These are phyloP conservation scores for Aureoboletus auriporus DNA, from an alignment of 768 basidiomycete genomes.

Conservation along the genomic window DNA sequence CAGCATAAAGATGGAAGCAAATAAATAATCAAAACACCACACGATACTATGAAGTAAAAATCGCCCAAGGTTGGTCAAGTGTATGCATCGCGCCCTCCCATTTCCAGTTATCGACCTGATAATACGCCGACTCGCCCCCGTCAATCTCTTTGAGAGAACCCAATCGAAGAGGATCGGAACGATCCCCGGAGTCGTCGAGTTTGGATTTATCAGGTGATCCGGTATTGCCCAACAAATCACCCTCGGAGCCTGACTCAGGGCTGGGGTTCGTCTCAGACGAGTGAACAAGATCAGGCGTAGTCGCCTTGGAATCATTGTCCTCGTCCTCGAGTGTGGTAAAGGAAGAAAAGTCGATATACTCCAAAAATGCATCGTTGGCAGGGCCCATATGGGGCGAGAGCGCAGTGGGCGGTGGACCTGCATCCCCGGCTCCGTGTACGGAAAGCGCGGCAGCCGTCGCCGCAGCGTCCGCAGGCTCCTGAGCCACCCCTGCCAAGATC, in stretches of 20 bases:
- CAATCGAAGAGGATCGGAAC: constrained; percentile 50
- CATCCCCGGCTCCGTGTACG: constrained; percentile 23
- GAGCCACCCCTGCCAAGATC: constrained; percentile 56
- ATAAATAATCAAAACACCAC: constrained; percentile 35
- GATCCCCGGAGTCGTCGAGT: constrained; percentile 44
- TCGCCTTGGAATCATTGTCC: constrained; percentile 61
- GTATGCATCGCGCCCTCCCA: constrained; percentile 68
- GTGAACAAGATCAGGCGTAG: constrained; percentile 68
- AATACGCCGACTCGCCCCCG: constrained; percentile 71
- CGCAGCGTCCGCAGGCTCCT: constrained; percentile 34
- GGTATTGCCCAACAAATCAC: constrained; percentile 45
- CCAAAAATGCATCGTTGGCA: constrained; percentile 37
- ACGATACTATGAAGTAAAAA: constrained; percentile 41
- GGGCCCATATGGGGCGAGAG: constrained; percentile 34
- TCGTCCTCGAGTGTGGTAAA: constrained; percentile 52
- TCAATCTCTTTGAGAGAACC: constrained; percentile 68
- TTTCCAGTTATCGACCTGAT: constrained; percentile 55
- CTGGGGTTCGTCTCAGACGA: constrained; percentile 74
- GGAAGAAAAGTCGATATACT: constrained; percentile 67
- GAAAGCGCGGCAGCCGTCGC: constrained; percentile 28
- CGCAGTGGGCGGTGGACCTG: constrained; percentile 29
- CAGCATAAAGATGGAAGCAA: constrained; percentile 39
- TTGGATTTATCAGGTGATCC: constrained; percentile 47
- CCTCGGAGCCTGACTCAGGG: constrained; percentile 69
- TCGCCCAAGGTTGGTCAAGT: constrained; percentile 70